Percentiles rank a stretch among this genome's conserved stretches.
phyloP scores from a whole-genome alignment of 1,284 basidiomycete genomes.

The Tilletia caries region DNA sequence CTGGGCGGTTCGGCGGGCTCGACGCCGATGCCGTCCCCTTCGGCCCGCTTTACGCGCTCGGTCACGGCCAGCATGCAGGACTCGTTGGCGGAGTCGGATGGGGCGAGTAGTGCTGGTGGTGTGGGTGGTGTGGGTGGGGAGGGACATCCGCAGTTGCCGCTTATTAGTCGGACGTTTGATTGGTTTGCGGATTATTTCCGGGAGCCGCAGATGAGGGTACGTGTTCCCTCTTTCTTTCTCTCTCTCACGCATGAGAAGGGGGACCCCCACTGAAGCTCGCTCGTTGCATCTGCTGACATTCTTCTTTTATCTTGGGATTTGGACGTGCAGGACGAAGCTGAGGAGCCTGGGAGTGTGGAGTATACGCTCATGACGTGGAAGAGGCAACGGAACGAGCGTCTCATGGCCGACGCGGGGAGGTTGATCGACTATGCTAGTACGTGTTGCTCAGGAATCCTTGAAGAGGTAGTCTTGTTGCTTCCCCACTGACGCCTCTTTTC shows the following conservation, averaged over 20 bases:
- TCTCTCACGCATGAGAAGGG: too few relatives aligned
- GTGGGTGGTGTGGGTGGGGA: constrained; percentile 15
- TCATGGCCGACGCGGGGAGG: constrained; percentile 67
- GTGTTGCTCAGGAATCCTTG: too few relatives aligned
- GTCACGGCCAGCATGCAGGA: not conserved
- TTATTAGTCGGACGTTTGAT: constrained; percentile 89
- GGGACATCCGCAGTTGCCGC: constrained; percentile 63
- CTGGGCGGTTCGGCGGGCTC: constrained; percentile 18
- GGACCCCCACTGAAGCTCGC: too few relatives aligned
- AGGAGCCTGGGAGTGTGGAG: constrained; percentile 87
- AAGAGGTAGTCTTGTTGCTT: too few relatives aligned
- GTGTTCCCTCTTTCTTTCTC: not conserved
- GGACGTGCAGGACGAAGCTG: constrained; percentile 78
- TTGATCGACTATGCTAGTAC: constrained; percentile 70
- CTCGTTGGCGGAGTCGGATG: not conserved
- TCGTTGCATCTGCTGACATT: not conserved
- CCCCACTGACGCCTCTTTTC: constrained; percentile 14
- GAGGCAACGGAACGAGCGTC: constrained; percentile 80
- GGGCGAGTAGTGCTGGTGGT: not conserved
- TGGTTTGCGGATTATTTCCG: constrained; percentile 98
- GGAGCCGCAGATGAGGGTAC: constrained; percentile 73
- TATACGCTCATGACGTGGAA: constrained; percentile 97
- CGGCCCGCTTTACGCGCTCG: constrained; percentile 17
- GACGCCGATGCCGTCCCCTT: constrained; percentile 32
- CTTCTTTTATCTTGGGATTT: too few relatives aligned